Percentiles rank a stretch among this genome's conserved stretches.
Conservation (phyloP, 2,329 filamentous ascomycete species). For the Passalora sequoiae region DNA sequence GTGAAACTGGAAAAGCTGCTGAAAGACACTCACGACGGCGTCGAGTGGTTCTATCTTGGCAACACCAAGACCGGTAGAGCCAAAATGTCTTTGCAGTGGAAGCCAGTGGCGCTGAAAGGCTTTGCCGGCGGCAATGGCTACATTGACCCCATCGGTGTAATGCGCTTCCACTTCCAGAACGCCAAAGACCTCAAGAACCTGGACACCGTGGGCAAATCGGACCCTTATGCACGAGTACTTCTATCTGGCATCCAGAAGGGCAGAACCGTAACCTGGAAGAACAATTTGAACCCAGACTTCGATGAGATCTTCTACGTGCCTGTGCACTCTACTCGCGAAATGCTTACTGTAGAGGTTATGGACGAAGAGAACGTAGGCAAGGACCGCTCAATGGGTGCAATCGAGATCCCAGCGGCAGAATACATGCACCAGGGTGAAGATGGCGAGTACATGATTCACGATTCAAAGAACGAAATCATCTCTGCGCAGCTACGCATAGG, state of each 20-base stretch:
- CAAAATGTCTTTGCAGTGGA: constrained; percentile 92
- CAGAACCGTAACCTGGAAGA: constrained; percentile 90
- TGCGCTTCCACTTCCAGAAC: constrained; percentile 85
- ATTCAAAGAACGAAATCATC: constrained; percentile 61
- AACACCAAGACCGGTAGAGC: constrained; percentile 76
- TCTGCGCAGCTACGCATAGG: constrained; percentile 68
- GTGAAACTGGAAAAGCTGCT: constrained; percentile 94
- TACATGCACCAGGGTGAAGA: constrained; percentile 72
- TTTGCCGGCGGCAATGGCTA: constrained; percentile 75
- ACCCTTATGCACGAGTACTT: constrained; percentile 84
- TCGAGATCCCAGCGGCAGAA: constrained; percentile 72
- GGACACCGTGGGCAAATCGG: constrained; percentile 93
- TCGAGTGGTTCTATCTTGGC: constrained; percentile 91
- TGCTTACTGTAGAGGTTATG: constrained; percentile 88
- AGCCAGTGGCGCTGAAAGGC: constrained; percentile 82
- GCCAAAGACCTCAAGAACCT: constrained; percentile 82
- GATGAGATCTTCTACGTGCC: constrained; percentile 94
- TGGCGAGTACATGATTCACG: constrained; percentile 75
- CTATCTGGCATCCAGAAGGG: constrained; percentile 87
- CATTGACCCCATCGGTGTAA: constrained; percentile 86
- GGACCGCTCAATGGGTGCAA: constrained; percentile 77
- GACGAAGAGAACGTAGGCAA: constrained; percentile 89
- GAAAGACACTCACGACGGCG: constrained; percentile 81
- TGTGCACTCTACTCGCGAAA: constrained; percentile 77
- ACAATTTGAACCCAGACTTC: constrained; percentile 91